Percentiles rank a stretch among this genome's conserved stretches.
Evolutionary conservation across 1,139 yeast genomes (phyloP).

Genomic region (Saccharomyces hybrid): DNA sequence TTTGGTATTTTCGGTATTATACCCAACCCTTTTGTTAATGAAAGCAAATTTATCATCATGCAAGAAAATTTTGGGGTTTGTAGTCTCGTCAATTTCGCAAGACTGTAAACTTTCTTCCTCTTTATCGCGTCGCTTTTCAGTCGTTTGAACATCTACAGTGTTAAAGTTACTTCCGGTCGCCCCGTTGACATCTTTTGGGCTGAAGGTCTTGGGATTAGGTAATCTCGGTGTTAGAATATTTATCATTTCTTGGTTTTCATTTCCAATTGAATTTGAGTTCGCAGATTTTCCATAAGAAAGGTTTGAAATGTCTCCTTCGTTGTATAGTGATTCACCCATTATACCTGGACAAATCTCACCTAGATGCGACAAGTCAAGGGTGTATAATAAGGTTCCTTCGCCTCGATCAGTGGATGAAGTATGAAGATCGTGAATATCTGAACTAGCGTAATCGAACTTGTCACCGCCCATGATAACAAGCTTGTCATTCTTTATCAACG

Average conservation of each 20-base stretch:
- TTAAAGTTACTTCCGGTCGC: neutral
- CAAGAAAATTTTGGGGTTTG: neutral
- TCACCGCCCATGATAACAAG: slow-evolving; percentile 61
- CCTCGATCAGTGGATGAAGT: neutral
- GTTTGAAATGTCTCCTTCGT: neutral
- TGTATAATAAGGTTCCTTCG: slow-evolving; percentile 1
- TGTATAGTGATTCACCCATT: neutral
- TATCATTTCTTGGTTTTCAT: neutral
- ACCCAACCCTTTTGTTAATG: neutral
- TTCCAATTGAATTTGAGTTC: neutral
- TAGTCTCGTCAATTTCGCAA: neutral
- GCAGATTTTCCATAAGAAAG: neutral
- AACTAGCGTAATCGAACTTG: slow-evolving; percentile 9
- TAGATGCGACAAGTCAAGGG: slow-evolving; percentile 1
- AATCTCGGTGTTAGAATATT: neutral
- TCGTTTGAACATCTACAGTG: neutral
- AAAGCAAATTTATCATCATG: neutral
- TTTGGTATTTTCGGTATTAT: neutral
- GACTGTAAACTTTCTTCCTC: neutral
- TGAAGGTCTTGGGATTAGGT: neutral
- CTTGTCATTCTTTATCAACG: slow-evolving; percentile 54
- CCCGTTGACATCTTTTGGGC: neutral
- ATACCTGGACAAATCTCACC: slow-evolving; percentile 3
- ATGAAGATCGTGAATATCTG: neutral
- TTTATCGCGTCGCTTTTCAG: neutral